phyloP scores from a whole-genome alignment of 1,139 yeast species.

The Nakaseomyces nivariensis region DNA sequence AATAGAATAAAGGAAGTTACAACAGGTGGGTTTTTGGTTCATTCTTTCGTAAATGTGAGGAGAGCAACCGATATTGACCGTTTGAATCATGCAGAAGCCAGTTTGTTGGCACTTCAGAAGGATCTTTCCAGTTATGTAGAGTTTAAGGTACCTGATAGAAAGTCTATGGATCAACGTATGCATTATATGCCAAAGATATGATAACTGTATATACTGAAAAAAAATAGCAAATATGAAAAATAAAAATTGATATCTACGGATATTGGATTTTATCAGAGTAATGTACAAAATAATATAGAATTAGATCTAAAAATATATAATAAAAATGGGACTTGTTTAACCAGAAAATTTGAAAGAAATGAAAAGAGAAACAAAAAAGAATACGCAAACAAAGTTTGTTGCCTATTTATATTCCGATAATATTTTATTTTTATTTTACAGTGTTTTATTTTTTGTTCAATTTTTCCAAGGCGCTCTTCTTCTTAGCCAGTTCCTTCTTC shows the following conservation, averaged over 20 bases:
- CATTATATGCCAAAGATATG: constrained; percentile 8
- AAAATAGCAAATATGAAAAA: not conserved
- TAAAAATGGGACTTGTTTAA: not conserved
- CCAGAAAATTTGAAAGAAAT: not conserved
- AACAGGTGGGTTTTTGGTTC: constrained; percentile 36
- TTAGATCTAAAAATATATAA: not conserved
- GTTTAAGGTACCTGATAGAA: constrained; percentile 66
- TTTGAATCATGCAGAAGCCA: constrained; percentile 55
- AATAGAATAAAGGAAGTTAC: constrained; percentile 24
- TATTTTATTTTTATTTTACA: not conserved
- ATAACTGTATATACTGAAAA: constrained; percentile 1
- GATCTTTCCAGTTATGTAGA: constrained; percentile 59
- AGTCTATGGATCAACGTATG: constrained; percentile 67
- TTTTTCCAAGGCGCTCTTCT: constrained; percentile 46
- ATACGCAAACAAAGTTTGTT: not conserved
- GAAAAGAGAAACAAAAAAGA: not conserved
- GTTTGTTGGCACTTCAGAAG: constrained; percentile 50
- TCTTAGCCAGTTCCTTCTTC: constrained; percentile 66
- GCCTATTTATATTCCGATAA: not conserved
- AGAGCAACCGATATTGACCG: constrained; percentile 68
- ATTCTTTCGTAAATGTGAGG: constrained; percentile 59
- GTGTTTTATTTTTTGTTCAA: constrained; percentile 26
- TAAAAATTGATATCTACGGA: constrained; percentile 3
- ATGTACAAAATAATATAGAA: not conserved
- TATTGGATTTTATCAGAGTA: not conserved